Percentiles rank a stretch among this genome's conserved stretches.
These are phyloP conservation scores for Salisapilia sapeloensis DNA, from an alignment of 352 stramenopile genomes.

Conservation along the genomic window DNA sequence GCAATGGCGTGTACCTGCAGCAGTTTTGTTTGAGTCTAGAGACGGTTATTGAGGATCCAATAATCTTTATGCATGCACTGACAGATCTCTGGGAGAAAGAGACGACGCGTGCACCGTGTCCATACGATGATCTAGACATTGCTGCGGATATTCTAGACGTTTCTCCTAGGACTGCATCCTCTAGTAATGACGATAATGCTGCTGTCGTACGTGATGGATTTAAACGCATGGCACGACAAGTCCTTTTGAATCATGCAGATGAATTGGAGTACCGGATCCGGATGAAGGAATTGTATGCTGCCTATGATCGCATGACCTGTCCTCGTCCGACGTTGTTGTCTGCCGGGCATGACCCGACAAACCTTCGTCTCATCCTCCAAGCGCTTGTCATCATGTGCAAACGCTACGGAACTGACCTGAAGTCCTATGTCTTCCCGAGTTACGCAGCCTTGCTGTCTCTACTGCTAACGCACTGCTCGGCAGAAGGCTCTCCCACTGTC, in stretches of 20 bases:
- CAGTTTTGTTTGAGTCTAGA: slow-evolving; percentile 82
- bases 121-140: too few relatives aligned
- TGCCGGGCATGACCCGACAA: slow-evolving; percentile 46
- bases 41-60: slow-evolving; percentile 70
- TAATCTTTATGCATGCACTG: slow-evolving; percentile 74
- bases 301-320: slow-evolving; percentile 30
- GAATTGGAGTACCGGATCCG: slow-evolving; percentile 3
- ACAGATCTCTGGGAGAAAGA: too few relatives aligned
- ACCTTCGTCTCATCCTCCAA: slow-evolving; percentile 45
- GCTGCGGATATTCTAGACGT: slow-evolving; percentile 24
- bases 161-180: too few relatives aligned
- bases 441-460: slow-evolving; percentile 47
- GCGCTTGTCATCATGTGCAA: slow-evolving; percentile 51
- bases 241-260: too few relatives aligned
- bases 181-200: too few relatives aligned
- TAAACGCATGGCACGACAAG: slow-evolving; percentile 22
- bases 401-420: slow-evolving; percentile 29
- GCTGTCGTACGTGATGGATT: slow-evolving; percentile 29
- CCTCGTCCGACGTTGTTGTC: slow-evolving; percentile 48
- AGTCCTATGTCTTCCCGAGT: slow-evolving; percentile 39
- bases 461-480: slow-evolving; percentile 38
- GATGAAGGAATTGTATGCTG: slow-evolving; percentile 10
- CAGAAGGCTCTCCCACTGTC: slow-evolving; percentile 14
- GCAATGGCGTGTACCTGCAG: slow-evolving; percentile 85
- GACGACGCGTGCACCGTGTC: too few relatives aligned